These are phyloP conservation scores for Eleusine indica DNA, from an alignment of 176 grass and related monocot species.

Conservation along the genomic window DNA sequence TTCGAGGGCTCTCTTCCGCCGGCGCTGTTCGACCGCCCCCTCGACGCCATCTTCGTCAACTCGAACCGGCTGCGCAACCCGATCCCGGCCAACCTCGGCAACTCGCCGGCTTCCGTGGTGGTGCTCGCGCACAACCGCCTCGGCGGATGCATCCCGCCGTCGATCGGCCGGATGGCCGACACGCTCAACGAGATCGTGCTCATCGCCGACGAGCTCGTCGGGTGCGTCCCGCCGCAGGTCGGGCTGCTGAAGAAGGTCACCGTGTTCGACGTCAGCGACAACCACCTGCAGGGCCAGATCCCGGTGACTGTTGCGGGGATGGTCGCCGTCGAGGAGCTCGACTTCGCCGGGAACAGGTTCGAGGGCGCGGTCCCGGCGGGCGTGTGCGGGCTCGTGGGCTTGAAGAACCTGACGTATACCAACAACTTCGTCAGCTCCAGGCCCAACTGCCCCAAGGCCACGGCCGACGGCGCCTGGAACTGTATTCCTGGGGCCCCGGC, in stretches of 20 bases:
- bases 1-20: conserved; percentile 81
- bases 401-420: conserved; percentile 71
- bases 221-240: conserved; percentile 66
- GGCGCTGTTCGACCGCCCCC: conserved; percentile 60
- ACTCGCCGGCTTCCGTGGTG: conserved; percentile 76
- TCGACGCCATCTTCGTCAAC: conserved; percentile 89
- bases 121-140: conserved; percentile 83
- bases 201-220: conserved; percentile 56
- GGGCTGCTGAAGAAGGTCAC: conserved; percentile 55
- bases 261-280: conserved; percentile 85
- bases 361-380: conserved; percentile 57
- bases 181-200: conserved; percentile 89
- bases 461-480: conserved; percentile 61
- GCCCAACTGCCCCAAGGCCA: conserved; percentile 35
- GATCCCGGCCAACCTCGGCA: conserved; percentile 78
- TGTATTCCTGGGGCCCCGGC: conserved; percentile 64
- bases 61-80: conserved; percentile 67
- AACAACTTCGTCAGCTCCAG: conserved; percentile 74
- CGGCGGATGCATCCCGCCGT: conserved; percentile 68
- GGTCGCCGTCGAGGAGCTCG: conserved; percentile 62
- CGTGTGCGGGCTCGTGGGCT: conserved; percentile 44
- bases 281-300: conserved; percentile 54
- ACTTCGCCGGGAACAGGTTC: conserved; percentile 59
- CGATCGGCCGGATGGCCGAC: conserved; percentile 58
- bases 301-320: conserved; percentile 36